Conservation (phyloP, 371 early-diverging fungal species). For the Saksenaea oblongispora region DNA sequence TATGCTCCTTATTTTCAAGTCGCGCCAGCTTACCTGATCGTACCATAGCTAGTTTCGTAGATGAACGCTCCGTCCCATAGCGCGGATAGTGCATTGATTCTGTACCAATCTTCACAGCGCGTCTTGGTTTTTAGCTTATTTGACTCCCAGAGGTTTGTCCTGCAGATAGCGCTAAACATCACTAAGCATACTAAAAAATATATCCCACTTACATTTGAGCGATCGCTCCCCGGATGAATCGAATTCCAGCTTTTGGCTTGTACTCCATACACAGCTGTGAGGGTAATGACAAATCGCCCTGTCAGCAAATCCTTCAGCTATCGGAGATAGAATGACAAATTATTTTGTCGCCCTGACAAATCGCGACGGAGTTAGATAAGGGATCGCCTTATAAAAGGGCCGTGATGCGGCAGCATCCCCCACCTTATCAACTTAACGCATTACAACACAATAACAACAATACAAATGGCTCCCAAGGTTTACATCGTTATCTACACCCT, state of each 20-base stretch:
- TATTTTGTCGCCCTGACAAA: too few species aligned
- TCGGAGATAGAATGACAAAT: too few species aligned
- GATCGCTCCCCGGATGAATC: too few species aligned
- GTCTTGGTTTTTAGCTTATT: not conserved
- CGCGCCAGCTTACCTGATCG: not conserved
- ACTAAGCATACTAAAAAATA: too few species aligned
- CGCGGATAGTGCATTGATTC: constrained; percentile 2
- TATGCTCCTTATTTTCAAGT: not conserved
- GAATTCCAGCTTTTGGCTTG: too few species aligned
- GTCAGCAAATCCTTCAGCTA: too few species aligned
- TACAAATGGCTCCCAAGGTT: constrained; percentile 31
- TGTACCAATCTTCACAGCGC: constrained; percentile 6
- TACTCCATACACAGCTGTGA: too few species aligned
- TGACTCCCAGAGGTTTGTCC: not conserved
- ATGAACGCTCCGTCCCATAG: constrained; percentile 5
- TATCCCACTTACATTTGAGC: too few species aligned
- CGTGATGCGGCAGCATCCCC: not conserved
- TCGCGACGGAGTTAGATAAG: too few species aligned
- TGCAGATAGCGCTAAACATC: not conserved
- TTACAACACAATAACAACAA: not conserved
- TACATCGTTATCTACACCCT: constrained; percentile 65
- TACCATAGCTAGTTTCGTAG: not conserved
- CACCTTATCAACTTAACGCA: not conserved
- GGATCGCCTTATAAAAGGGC: not conserved
- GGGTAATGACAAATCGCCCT: too few species aligned